phyloP scores from a whole-genome alignment of 1,284 basidiomycete genomes.

The Filobasidium uniguttulatum region DNA sequence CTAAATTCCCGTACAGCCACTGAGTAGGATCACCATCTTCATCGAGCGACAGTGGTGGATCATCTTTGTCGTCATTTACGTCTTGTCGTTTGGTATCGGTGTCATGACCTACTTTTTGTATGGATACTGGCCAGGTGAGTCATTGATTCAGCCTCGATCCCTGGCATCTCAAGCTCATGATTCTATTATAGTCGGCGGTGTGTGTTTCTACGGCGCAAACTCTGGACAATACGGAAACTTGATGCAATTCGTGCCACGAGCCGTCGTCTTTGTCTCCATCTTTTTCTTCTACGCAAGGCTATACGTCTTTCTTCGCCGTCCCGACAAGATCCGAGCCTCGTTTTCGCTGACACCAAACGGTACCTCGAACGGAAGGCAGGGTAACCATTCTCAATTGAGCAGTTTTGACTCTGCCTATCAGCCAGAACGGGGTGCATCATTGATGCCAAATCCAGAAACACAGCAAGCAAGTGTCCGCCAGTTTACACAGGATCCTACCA shows the following conservation, averaged over 20 bases:
- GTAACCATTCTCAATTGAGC: too few relatives aligned
- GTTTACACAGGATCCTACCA: background rate
- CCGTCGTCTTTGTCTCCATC: constrained; percentile 31
- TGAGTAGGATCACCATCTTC: constrained; percentile 26
- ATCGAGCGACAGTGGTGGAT: constrained; percentile 32
- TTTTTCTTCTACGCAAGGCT: constrained; percentile 33
- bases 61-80: constrained; percentile 29
- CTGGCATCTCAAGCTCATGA: constrained; percentile 8
- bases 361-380: background rate
- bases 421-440: constrained; percentile 4
- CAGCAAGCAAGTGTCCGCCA: background rate
- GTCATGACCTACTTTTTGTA: constrained; percentile 26
- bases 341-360: constrained; percentile 4
- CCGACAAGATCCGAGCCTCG: constrained; percentile 29
- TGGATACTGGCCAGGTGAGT: constrained; percentile 27
- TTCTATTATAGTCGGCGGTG: constrained; percentile 22
- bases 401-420: constrained; percentile 4
- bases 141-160: background rate
- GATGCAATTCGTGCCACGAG: constrained; percentile 37
- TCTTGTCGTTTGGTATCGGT: constrained; percentile 20
- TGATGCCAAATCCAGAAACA: constrained; percentile 5
- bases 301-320: constrained; percentile 37
- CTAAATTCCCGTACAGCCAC: constrained; percentile 20
- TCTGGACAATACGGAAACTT: constrained; percentile 32
- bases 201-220: constrained; percentile 32